A percentile compares a stretch with the other conserved stretches of the same genome.
These are phyloP conservation scores for Leptodontidium sp. DNA, from an alignment of 2,329 filamentous ascomycete genomes.

Conservation along the genomic window DNA sequence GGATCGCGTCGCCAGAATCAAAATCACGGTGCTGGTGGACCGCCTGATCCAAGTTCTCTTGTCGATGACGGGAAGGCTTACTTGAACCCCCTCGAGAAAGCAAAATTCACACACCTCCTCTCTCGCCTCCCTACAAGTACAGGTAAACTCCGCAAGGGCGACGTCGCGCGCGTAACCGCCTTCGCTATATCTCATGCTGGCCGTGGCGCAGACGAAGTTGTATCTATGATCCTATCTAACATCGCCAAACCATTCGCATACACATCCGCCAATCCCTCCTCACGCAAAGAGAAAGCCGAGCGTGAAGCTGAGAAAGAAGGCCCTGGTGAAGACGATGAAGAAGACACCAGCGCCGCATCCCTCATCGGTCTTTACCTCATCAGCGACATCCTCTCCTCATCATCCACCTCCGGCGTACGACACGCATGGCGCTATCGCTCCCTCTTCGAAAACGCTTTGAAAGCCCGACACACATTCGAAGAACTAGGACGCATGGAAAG, in stretches of 20 bases:
- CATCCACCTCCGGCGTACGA: conserved; percentile 67
- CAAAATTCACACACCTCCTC: conserved; percentile 85
- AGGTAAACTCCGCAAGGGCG: conserved; percentile 79
- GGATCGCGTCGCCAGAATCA: conserved; percentile 51
- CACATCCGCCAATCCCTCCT: conserved; percentile 72
- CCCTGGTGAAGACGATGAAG: conserved; percentile 54
- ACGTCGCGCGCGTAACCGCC: conserved; percentile 84
- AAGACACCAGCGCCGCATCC: conserved; percentile 76
- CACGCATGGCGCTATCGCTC: conserved; percentile 75
- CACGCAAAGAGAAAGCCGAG: conserved; percentile 50
- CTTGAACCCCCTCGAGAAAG: conserved; percentile 83
- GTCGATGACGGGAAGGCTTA: conserved; percentile 57
- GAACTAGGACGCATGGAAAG: conserved; percentile 69
- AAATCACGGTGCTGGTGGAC: conserved; percentile 53
- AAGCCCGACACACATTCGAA: conserved; percentile 67
- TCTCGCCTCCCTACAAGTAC: conserved; percentile 80
- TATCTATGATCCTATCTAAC: conserved; percentile 87
- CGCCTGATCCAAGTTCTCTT: conserved; percentile 45
- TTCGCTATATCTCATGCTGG: conserved; percentile 91
- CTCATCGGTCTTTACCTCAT: conserved; percentile 84
- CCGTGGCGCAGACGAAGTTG: conserved; percentile 86
- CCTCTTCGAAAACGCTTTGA: conserved; percentile 68
- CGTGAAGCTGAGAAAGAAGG: conserved; percentile 43
- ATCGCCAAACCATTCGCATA: conserved; percentile 79
- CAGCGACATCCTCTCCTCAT: conserved; percentile 72